Evolutionary conservation across 2,329 filamentous ascomycete species (phyloP).

Genomic region (Rhynchosporium secalis): DNA sequence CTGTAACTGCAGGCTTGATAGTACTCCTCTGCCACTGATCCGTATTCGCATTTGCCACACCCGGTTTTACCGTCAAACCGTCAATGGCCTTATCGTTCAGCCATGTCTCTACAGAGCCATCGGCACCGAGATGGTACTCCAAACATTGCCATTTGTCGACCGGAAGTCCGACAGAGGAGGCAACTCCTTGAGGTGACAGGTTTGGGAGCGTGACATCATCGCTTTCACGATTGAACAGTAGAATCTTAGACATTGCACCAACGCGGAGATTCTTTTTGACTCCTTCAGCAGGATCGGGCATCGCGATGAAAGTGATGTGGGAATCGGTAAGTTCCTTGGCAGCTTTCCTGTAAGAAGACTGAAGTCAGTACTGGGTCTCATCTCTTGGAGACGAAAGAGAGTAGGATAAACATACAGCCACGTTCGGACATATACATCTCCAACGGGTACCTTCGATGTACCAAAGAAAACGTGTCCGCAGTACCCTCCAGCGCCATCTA

Average conservation of each 20-base stretch:
- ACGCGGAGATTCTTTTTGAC: slow-evolving; percentile 61
- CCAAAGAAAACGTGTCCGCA: slow-evolving; percentile 63
- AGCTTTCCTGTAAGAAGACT: slow-evolving; percentile 48
- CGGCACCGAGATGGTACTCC: slow-evolving; percentile 59
- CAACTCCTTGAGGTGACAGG: slow-evolving; percentile 59
- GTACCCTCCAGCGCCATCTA: slow-evolving; percentile 54
- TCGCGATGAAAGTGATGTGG: slow-evolving; percentile 64
- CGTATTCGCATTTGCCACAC: slow-evolving; percentile 49
- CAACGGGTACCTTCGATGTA: slow-evolving; percentile 54
- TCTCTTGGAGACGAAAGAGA: background rate
- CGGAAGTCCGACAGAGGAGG: slow-evolving; percentile 52
- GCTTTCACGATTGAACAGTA: slow-evolving; percentile 65
- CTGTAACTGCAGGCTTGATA: slow-evolving; percentile 53
- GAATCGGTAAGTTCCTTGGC: slow-evolving; percentile 57
- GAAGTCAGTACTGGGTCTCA: slow-evolving; percentile 30
- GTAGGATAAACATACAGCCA: slow-evolving; percentile 50
- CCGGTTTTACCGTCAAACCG: slow-evolving; percentile 49
- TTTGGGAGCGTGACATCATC: slow-evolving; percentile 64
- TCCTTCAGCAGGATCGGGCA: slow-evolving; percentile 58
- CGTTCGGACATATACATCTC: slow-evolving; percentile 57
- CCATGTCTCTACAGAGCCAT: slow-evolving; percentile 63
- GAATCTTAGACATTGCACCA: slow-evolving; percentile 58
- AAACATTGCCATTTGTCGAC: slow-evolving; percentile 58
- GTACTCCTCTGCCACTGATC: slow-evolving; percentile 53
- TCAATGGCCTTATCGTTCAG: slow-evolving; percentile 52